Conservation (phyloP, 306 rosid species). For the Trifolium subterraneum region DNA sequence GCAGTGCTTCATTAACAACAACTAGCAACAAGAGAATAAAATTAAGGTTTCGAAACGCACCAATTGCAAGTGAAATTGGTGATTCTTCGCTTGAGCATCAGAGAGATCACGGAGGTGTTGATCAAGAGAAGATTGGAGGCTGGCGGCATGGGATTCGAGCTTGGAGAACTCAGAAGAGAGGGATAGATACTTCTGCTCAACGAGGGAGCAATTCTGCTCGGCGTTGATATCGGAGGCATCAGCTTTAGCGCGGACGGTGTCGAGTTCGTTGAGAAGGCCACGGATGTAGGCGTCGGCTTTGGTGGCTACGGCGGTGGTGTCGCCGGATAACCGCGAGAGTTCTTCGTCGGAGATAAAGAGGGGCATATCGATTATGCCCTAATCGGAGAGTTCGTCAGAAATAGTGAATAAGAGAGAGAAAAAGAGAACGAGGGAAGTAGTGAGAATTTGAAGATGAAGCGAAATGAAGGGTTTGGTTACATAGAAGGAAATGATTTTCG, state of each 20-base stretch:
- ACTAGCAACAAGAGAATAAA: not conserved
- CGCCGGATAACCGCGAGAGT: conserved; percentile 64
- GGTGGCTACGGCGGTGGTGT: conserved; percentile 61
- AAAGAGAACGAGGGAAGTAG: conserved; percentile 38
- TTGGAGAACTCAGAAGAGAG: conserved; percentile 78
- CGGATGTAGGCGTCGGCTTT: conserved; percentile 86
- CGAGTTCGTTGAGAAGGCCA: conserved; percentile 73
- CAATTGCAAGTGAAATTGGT: conserved; percentile 60
- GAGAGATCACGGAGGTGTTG: conserved; percentile 60
- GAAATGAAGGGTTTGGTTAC: not conserved
- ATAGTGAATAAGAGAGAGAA: not conserved
- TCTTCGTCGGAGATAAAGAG: conserved; percentile 89
- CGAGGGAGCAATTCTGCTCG: conserved; percentile 90
- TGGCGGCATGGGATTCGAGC: conserved; percentile 63
- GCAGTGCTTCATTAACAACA: not conserved
- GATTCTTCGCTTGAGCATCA: conserved; percentile 63
- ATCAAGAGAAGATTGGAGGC: conserved; percentile 76
- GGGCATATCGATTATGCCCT: conserved; percentile 59
- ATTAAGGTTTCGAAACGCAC: conserved; percentile 43
- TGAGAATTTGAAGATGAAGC: conserved; percentile 44
- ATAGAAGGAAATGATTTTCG: not conserved
- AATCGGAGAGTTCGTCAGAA: conserved; percentile 21
- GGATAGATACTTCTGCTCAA: conserved; percentile 90
- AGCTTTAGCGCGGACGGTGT: conserved; percentile 74
- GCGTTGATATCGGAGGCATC: conserved; percentile 89